Base-by-base conservation (phyloP, 805 yeast species). In the Metschnikowia shivogae region DNA sequence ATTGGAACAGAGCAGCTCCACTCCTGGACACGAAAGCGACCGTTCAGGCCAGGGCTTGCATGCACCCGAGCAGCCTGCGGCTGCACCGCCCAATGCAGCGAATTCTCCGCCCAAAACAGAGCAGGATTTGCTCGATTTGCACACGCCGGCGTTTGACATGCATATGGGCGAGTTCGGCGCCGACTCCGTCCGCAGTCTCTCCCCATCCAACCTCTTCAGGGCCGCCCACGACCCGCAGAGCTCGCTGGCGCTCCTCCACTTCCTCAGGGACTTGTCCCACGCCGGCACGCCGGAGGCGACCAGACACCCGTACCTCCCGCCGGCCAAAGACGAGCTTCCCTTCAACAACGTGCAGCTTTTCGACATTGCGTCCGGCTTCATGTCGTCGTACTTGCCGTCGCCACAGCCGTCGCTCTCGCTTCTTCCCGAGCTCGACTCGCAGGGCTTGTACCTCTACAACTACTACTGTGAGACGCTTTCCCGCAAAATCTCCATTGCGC, bases 401-500 rank as follows among this genome's bases (percentile, higher is more conserved):
- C 68, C 72, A 3, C 54, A 50, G 11, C 54, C 57, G 3, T 45
- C 47, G 5, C 59, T 64, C 9, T 48, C 60, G 7, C 37, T 50
- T 4, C 26, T 46, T 5, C 58, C 57, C 8, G 58, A 47, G 13
- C 45, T 55, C 5, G 50, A 49, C 43, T 44, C 45, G 11, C 11
- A 68, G 5, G 56, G 51, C 7, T 35, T 41, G 22, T 62, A 62
- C 45, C 59, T 78, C 5, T 77, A 76, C 55, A 73, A 73, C 39
- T 77, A 77, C 56, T 78, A 76, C 54, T 70, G 72, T 27, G 74
- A 75, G 46, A 67, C 67, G 10, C 54, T 78, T 33, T 65, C 76
- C 11, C 55, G 57, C 6, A 64, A 67, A 33, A 70, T 76, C 1
- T 74, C 76, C 3, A 70, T 77, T 30, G 77, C 80, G 1, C 80